A percentile compares a stretch with the other conserved stretches of the same genome.
Evolutionary conservation across 192 early-diverging fungal genomes (phyloP).

Genomic region (Umbelopsis sp.): DNA sequence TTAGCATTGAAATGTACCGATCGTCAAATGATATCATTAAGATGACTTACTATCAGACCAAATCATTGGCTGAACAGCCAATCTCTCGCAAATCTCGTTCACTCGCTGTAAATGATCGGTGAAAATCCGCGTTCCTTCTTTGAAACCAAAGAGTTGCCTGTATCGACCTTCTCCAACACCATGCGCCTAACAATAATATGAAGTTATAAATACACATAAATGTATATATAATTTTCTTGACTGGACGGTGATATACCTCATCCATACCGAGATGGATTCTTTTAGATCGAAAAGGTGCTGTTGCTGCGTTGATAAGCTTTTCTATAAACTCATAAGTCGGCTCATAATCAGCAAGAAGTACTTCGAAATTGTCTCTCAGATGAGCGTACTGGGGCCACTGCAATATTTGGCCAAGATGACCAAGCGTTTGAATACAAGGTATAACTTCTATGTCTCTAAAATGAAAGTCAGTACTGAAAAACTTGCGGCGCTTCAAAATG

Average conservation of each 20-base stretch:
- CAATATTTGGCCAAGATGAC: constrained; percentile 86
- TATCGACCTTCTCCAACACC: constrained; percentile 87
- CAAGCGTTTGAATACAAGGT: constrained; percentile 89
- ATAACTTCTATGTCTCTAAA: constrained; percentile 81
- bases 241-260: constrained; percentile 52
- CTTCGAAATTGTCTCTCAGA: constrained; percentile 82
- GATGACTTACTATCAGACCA: constrained; percentile 82
- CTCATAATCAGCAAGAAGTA: constrained; percentile 69
- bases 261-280: constrained; percentile 90
- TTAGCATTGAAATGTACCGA: not conserved
- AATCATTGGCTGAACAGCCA: constrained; percentile 74
- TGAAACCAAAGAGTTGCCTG: constrained; percentile 71
- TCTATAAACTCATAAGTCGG: constrained; percentile 82
- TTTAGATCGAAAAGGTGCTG: constrained; percentile 71
- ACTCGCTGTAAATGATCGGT: constrained; percentile 76
- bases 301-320: constrained; percentile 67
- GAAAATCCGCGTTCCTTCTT: constrained; percentile 76
- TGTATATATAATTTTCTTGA: not conserved
- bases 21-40: not conserved
- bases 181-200: constrained; percentile 46
- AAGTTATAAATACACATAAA: not conserved
- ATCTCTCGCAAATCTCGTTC: constrained; percentile 64
- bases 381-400: constrained; percentile 85
- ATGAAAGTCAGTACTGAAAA: not conserved
- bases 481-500: not conserved